Conservation (phyloP, 805 yeast genomes). For the Candida montana region DNA sequence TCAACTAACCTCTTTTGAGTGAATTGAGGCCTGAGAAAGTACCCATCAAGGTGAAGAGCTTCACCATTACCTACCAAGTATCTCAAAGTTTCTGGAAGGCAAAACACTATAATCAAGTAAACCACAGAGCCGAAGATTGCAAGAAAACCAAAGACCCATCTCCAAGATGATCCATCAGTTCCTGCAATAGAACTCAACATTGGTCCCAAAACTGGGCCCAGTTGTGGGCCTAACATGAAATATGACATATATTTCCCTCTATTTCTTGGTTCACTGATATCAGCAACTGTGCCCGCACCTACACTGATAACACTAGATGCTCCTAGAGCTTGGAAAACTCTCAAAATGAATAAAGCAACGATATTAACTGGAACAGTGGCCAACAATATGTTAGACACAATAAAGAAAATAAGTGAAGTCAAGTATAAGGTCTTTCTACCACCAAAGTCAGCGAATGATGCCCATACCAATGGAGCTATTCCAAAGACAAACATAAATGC, state of each 20-base stretch:
- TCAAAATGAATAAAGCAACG: slow-evolving; percentile 61
- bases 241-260: slow-evolving; percentile 82
- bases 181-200: slow-evolving; percentile 70
- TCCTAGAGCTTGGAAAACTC: slow-evolving; percentile 74
- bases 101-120: slow-evolving; percentile 44
- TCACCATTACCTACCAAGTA: slow-evolving; percentile 53
- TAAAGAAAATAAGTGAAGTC: slow-evolving; percentile 48
- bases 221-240: slow-evolving; percentile 80
- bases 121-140: slow-evolving; percentile 60
- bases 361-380: slow-evolving; percentile 60
- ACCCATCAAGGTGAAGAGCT: slow-evolving; percentile 14
- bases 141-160: slow-evolving; percentile 78
- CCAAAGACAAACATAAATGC: slow-evolving; percentile 54
- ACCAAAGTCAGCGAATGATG: slow-evolving; percentile 47
- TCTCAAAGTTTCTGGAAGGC: slow-evolving; percentile 77
- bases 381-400: slow-evolving; percentile 60
- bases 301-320: slow-evolving; percentile 85
- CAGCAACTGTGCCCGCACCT: slow-evolving; percentile 89
- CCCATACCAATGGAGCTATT: slow-evolving; percentile 52
- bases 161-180: slow-evolving; percentile 68
- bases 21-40: slow-evolving; percentile 28
- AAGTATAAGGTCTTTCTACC: slow-evolving; percentile 65
- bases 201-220: slow-evolving; percentile 86
- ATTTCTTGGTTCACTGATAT: slow-evolving; percentile 57
- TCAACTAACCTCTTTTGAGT: slow-evolving; percentile 22